Conservation (phyloP, 208 protist genomes). For the Crithidia brevicula region DNA sequence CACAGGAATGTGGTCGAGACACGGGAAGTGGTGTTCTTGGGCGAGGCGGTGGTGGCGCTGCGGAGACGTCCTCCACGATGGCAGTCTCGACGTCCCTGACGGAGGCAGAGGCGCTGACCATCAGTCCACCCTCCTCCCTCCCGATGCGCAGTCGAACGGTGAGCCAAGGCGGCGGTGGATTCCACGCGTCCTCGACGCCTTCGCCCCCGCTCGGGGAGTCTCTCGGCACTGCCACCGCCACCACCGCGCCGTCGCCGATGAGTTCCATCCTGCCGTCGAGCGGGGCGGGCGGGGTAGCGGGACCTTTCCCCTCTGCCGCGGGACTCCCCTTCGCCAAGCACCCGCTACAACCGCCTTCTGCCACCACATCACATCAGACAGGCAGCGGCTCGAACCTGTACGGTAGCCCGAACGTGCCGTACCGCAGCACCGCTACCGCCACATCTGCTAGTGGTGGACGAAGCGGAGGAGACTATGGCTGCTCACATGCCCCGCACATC, state of each 20-base stretch:
- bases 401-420: constrained; percentile 4
- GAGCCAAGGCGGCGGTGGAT: constrained; percentile 9
- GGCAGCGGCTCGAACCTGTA: background rate
- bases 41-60: background rate
- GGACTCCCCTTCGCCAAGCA: background rate
- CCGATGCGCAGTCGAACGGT: constrained; percentile 20
- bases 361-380: background rate
- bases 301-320: background rate
- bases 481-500: background rate
- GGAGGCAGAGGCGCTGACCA: background rate
- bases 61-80: background rate
- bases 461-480: too few species aligned
- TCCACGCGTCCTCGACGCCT: constrained; percentile 3
- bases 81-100: constrained; percentile 10
- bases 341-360: background rate
- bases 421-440: background rate
- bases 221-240: constrained; percentile 10
- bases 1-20: background rate
- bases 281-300: constrained; percentile 7
- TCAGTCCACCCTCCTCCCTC: constrained; percentile 16
- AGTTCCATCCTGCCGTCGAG: constrained; percentile 1
- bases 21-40: background rate
- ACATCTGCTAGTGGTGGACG: too few species aligned
- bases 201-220: constrained; percentile 7
- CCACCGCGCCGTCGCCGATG: constrained; percentile 12